Evolutionary conservation across 768 basidiomycete species (phyloP).

Genomic region (Leucocoprinus birnbaumii): DNA sequence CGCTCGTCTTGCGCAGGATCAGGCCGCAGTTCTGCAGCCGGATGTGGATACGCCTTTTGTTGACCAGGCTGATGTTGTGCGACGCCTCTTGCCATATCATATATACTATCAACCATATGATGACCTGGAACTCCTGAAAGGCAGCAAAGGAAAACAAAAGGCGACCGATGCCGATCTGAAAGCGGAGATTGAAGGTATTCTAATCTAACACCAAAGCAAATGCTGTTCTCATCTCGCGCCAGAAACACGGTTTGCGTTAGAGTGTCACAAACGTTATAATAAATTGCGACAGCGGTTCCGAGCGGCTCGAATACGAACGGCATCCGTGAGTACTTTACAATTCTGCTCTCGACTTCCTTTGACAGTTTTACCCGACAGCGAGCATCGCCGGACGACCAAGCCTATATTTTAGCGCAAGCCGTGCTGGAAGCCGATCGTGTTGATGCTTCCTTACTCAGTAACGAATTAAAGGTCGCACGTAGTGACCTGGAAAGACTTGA

Average conservation of each 20-base stretch:
- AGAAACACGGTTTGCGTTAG: conserved; percentile 73
- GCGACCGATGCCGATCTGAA: conserved; percentile 41
- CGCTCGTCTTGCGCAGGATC: conserved; percentile 58
- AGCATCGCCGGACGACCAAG: conserved; percentile 57
- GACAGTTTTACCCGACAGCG: conserved; percentile 38
- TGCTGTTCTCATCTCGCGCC: conserved; percentile 4
- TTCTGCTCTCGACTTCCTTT: neutral
- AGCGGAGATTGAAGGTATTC: conserved; percentile 51
- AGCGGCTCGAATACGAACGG: conserved; percentile 48
- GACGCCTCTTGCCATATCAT: conserved; percentile 78
- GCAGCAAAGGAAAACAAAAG: conserved; percentile 63
- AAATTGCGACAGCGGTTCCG: conserved; percentile 58
- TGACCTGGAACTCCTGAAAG: conserved; percentile 42
- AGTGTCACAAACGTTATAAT: conserved; percentile 57
- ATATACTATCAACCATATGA: conserved; percentile 73
- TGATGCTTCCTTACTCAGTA: conserved; percentile 52
- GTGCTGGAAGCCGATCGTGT: conserved; percentile 65
- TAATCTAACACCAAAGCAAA: neutral
- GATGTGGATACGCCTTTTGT: conserved; percentile 69
- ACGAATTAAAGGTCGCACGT: conserved; percentile 60
- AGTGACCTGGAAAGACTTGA: conserved; percentile 66
- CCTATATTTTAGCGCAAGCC: conserved; percentile 59
- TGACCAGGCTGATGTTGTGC: conserved; percentile 59
- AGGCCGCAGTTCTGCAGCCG: conserved; percentile 55
- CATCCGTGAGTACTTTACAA: conserved; percentile 41